These are phyloP conservation scores for Plasmopara viticola DNA, from an alignment of 352 stramenopile species.

Conservation along the genomic window DNA sequence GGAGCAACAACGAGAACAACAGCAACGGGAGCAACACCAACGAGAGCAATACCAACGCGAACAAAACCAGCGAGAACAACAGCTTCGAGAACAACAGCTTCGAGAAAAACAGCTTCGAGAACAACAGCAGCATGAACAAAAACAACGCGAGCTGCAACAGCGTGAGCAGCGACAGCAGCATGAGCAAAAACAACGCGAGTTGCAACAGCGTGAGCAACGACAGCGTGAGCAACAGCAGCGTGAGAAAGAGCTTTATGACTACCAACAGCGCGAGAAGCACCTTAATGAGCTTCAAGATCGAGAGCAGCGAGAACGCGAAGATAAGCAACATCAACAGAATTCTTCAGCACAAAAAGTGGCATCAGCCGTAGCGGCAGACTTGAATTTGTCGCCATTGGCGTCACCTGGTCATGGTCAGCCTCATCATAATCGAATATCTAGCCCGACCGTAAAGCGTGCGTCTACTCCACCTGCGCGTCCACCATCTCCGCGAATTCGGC, in stretches of 20 bases:
- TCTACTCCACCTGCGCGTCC: conserved; percentile 21
- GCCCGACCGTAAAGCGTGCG: conserved; percentile 23
- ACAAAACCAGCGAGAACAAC: conserved; percentile 12
- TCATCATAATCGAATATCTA: conserved; percentile 16
- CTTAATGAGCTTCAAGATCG: conserved; percentile 9
- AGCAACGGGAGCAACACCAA: conserved; percentile 10
- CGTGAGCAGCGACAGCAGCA: conserved; percentile 15
- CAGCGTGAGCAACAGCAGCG: conserved; percentile 15
- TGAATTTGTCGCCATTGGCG: conserved; percentile 7
- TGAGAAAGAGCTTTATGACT: conserved; percentile 11
- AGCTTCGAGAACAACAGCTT: conserved; percentile 10
- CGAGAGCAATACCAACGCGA: conserved; percentile 12
- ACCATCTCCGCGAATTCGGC: conserved; percentile 25
- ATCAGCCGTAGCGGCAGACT: conserved; percentile 32
- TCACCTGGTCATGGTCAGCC: conserved; percentile 10
- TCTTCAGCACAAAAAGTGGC: conserved; percentile 16
- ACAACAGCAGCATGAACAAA: conserved; percentile 7
- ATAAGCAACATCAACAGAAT: conserved; percentile 17
- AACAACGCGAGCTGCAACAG: conserved; percentile 9
- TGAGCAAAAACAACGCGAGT: conserved; percentile 7
- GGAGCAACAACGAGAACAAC: conserved; percentile 11
- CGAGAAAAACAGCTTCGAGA: conserved; percentile 9
- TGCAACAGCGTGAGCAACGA: conserved; percentile 10
- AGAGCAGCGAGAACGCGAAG: conserved; percentile 15
- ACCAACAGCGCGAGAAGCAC: conserved; percentile 4